A percentile compares a stretch with the other conserved stretches of the same genome.
Conservation (phyloP, 495 filamentous ascomycete species). For the Poronia punctata region DNA sequence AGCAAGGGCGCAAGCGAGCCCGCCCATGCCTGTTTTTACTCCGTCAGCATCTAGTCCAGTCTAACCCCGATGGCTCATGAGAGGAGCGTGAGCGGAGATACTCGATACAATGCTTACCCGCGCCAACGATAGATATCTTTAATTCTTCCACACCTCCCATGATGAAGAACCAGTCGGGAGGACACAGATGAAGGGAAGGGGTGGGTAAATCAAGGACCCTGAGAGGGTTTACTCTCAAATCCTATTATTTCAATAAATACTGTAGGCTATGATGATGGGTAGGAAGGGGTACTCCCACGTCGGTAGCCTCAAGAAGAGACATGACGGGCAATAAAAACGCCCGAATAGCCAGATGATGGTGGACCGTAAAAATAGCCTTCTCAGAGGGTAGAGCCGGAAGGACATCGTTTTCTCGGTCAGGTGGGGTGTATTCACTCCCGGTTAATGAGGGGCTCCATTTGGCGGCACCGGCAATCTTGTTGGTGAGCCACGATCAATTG, state of each 20-base stretch:
- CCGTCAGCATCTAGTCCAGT: conserved; percentile 1
- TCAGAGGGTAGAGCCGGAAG: conserved; percentile 1
- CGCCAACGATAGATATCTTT: conserved; percentile 38
- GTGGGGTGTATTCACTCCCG: conserved; percentile 20
- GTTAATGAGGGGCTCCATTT: conserved; percentile 26
- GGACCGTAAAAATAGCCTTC: too few relatives aligned
- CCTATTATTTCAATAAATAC: background rate
- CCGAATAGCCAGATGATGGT: too few relatives aligned
- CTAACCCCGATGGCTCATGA: too few relatives aligned
- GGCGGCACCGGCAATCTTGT: conserved; percentile 20
- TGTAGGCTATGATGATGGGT: background rate
- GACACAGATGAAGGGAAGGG: too few relatives aligned
- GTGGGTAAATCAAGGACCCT: background rate
- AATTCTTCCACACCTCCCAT: conserved; percentile 38
- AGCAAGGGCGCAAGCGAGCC: conserved; percentile 62
- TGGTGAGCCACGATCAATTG: conserved; percentile 5
- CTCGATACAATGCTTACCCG: conserved; percentile 30
- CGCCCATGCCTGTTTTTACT: conserved; percentile 63
- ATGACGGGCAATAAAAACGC: conserved; percentile 9
- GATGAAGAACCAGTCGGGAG: conserved; percentile 5
- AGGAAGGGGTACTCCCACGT: background rate
- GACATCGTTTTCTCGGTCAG: conserved; percentile 11
- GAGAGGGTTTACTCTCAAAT: background rate
- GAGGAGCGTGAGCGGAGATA: too few relatives aligned
- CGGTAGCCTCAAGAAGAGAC: background rate